These are phyloP conservation scores for Hylodesmum podocarpum DNA, from an alignment of 306 rosid genomes.

Conservation along the genomic window DNA sequence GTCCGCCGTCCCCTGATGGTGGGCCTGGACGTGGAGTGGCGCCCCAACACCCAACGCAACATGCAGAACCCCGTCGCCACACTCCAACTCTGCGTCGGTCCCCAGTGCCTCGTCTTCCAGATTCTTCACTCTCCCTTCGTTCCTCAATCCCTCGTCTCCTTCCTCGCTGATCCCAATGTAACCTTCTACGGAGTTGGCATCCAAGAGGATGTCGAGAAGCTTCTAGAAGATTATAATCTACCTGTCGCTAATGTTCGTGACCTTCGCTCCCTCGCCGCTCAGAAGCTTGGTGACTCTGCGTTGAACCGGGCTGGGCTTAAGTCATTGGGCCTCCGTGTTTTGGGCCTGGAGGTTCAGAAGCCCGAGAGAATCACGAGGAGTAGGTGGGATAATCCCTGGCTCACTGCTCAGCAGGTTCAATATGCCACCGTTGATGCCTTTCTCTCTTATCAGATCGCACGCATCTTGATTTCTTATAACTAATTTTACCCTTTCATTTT, in stretches of 20 bases:
- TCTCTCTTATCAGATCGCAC: conserved; percentile 32
- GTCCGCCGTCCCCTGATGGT: background rate
- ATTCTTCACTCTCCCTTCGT: conserved; percentile 29
- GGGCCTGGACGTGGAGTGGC: conserved; percentile 52
- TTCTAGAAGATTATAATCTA: conserved; percentile 17
- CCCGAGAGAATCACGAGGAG: conserved; percentile 23
- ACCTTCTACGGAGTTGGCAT: conserved; percentile 44
- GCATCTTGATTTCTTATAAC: background rate
- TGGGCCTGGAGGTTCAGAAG: conserved; percentile 25
- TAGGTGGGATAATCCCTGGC: conserved; percentile 29
- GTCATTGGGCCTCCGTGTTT: conserved; percentile 1
- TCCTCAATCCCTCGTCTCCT: conserved; percentile 22
- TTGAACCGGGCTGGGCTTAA: conserved; percentile 25
- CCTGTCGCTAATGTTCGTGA: conserved; percentile 19
- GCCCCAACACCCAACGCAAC: conserved; percentile 33
- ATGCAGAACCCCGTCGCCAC: conserved; percentile 24
- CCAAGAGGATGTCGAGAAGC: conserved; percentile 32
- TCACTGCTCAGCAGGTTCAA: conserved; percentile 30
- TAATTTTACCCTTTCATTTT: too few relatives aligned
- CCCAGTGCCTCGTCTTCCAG: conserved; percentile 43
- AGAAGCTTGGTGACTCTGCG: background rate
- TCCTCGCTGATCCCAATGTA: background rate
- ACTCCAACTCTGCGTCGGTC: conserved; percentile 34
- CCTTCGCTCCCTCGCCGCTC: conserved; percentile 26
- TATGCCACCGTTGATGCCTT: conserved; percentile 46